Base-by-base conservation (phyloP, 495 filamentous ascomycete genomes). In the Recurvomyces mirabilis region DNA sequence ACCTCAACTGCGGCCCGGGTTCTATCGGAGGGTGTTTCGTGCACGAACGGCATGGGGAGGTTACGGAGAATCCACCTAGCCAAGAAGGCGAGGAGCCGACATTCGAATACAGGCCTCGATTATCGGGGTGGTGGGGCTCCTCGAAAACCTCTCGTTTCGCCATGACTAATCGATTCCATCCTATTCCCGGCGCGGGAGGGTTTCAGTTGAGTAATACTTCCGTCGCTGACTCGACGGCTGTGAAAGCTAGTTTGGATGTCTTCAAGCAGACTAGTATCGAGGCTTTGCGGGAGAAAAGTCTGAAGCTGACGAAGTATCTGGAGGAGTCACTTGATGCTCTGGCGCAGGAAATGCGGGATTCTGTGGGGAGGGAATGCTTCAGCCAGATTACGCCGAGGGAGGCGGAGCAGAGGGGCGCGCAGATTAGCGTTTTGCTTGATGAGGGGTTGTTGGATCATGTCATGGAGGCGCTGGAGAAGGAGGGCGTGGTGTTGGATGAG, bases 41-140 rank as follows among this genome's bases (percentile, higher is more conserved):
- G 17, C 86, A 98, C 59, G 74, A 81, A 34, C 72, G 68, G 36
- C 78, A 94, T 58, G 49, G 41, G 3, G 7, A 20, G 47, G 59
- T 49, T 14, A 24, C 34, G 11, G 17, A 33, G 18, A 2, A 3
- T 4, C 17, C 12, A 7, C 43, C 5, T 19, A 50, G 56, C 12
- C n/a, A n/a, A n/a, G n/a, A n/a, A n/a, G 58, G 59, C 25, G 34
- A 28, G 15, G 15, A 53, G 3, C 53, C 55, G 9, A 22, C 2
- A 7, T 49, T 62, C 12, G 54, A 57, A 3, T 78, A 70, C 46
- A 65, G 64, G 17, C 71, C 70, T 17, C 73, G 84, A 4, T 66
- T 91, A 23, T 73, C 77, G n/a, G 87, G 87, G 11, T 94, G 87
- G 87, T 94, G 86, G 85, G 87, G 87, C 30, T 77, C 77, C 45